phyloP scores from a whole-genome alignment of 257 asterid genomes.

The Solanum chilense region DNA sequence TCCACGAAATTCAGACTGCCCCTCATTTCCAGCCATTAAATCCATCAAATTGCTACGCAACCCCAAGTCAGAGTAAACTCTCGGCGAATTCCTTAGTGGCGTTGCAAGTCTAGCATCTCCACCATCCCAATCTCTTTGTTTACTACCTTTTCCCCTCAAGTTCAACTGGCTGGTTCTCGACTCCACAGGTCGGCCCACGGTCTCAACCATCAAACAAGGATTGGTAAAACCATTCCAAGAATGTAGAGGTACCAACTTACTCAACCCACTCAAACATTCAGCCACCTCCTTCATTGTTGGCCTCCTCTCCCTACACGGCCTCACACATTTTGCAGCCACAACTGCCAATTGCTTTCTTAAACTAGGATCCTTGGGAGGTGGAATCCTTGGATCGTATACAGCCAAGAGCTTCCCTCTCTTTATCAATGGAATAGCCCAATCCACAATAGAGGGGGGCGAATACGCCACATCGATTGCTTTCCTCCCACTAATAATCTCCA shows the following conservation, averaged over 20 bases:
- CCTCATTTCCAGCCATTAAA: constrained; percentile 38
- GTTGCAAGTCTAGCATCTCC: constrained; percentile 18
- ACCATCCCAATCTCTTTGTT: background rate
- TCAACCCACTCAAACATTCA: constrained; percentile 54
- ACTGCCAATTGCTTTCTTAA: constrained; percentile 67
- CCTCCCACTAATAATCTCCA: constrained; percentile 85
- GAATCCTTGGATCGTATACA: constrained; percentile 53
- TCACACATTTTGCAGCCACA: constrained; percentile 80
- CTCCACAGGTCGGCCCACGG: constrained; percentile 48
- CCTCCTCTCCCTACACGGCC: constrained; percentile 73
- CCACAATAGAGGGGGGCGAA: constrained; percentile 69
- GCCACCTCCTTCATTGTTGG: constrained; percentile 72
- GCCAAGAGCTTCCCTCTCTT: constrained; percentile 55
- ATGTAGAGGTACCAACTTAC: constrained; percentile 40
- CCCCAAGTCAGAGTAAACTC: constrained; percentile 42
- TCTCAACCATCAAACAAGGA: constrained; percentile 74
- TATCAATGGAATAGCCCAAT: constrained; percentile 87
- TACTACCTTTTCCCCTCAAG: constrained; percentile 10
- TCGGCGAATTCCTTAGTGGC: constrained; percentile 27
- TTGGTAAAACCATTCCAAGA: constrained; percentile 65
- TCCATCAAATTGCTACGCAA: constrained; percentile 55
- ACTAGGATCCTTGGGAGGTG: constrained; percentile 45
- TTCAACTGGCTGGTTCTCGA: constrained; percentile 3
- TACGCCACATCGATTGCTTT: constrained; percentile 71
- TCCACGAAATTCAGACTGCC: constrained; percentile 10